Evolutionary conservation across 129 eudicot genomes (phyloP), one percentile per base, ranked within the genome.

Genomic region (Tagetes erecta): DNA sequence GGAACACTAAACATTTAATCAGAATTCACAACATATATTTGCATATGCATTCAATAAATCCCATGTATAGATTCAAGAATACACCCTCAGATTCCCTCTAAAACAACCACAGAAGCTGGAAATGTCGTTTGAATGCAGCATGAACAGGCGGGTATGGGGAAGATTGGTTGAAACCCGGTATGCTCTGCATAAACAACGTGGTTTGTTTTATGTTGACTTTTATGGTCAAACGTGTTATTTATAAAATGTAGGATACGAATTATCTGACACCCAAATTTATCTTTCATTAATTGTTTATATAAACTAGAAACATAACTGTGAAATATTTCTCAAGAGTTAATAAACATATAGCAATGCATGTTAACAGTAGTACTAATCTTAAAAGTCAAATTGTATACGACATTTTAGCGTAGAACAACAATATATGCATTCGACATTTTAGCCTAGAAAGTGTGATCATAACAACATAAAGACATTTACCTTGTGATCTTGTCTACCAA

Each of bases 401-500:
- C 9, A 12, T 63, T 12, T 7, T n/a, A n/a, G n/a, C n/a, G n/a
- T n/a, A n/a, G n/a, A n/a, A n/a, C n/a, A n/a, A n/a, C n/a, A n/a
- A n/a, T n/a, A n/a, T n/a, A n/a, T n/a, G n/a, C n/a, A n/a, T n/a
- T n/a, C n/a, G n/a, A n/a, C n/a, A n/a, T n/a, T n/a, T n/a, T 33
- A 33, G 39, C 13, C 13, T 58, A 33, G n/a, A 33, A 8, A 58
- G 33, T 58, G n/a, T 33, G 46, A 64, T 13, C 30, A 7, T 8
- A 30, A 49, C 14, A 13, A 4, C 27, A 46, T 27, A 35, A 8
- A 63, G 11, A 12, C 41, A 39, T 47, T 2, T 72, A 89, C 92
- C 92, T 89, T 88, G 8, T 74, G 45, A 76, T 74, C 80, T 64
- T 80, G 91, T 77, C 90, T 85, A 60, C 97, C 96, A 76, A 95